phyloP scores from a whole-genome alignment of 73 alveolate species.

The Paramecium pentaurelia region DNA sequence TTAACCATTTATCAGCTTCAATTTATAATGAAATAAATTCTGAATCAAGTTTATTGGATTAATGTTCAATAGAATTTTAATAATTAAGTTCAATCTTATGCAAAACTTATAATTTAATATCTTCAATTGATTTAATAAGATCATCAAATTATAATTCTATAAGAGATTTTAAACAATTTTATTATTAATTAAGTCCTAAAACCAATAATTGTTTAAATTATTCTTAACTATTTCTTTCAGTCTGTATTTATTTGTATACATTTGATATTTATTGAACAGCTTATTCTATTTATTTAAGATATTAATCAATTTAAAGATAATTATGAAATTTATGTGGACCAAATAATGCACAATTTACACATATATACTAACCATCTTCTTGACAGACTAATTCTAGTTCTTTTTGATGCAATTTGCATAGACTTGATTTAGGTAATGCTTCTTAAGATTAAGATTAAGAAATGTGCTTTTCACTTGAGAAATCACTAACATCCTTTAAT shows the following conservation, averaged over 20 bases:
- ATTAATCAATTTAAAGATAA: slow-evolving; percentile 67
- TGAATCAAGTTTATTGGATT: not conserved
- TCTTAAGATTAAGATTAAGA: not conserved
- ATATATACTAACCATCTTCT: slow-evolving; percentile 79
- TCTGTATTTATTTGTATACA: not conserved
- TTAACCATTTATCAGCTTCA: slow-evolving; percentile 19
- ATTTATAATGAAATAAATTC: not conserved
- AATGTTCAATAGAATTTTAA: not conserved
- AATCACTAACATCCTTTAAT: not conserved
- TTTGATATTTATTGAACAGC: slow-evolving; percentile 38
- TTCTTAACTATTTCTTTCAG: not conserved
- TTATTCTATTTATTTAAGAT: slow-evolving; percentile 73
- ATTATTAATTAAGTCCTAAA: not conserved
- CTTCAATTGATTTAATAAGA: not conserved
- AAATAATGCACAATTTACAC: slow-evolving; percentile 88
- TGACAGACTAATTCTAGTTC: slow-evolving; percentile 80
- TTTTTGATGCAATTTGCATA: slow-evolving; percentile 52
- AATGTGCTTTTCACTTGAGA: not conserved
- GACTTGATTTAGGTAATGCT: not conserved
- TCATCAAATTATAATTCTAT: not conserved
- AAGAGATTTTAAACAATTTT: not conserved
- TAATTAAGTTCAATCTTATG: not conserved
- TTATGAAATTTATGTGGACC: slow-evolving; percentile 87
- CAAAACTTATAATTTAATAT: not conserved
- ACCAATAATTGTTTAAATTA: not conserved